These are phyloP conservation scores for Pyricularia grisea DNA, from an alignment of 2,329 filamentous ascomycete genomes.

Conservation along the genomic window DNA sequence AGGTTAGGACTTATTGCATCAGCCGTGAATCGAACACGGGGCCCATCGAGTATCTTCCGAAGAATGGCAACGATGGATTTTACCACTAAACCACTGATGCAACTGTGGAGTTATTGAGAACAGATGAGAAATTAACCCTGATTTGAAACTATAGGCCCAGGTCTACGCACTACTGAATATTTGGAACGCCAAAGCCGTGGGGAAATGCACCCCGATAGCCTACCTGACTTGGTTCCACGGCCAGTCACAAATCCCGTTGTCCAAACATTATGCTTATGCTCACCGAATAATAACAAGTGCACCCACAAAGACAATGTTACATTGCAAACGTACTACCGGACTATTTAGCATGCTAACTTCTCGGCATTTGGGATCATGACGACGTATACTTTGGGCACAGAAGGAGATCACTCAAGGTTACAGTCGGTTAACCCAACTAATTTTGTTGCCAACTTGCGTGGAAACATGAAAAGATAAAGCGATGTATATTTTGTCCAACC, in stretches of 20 bases:
- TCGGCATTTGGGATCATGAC: too few species aligned
- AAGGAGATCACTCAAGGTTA: background rate
- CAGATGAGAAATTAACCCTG: fast-evolving
- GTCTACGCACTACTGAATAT: too few species aligned
- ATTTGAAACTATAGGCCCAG: background rate
- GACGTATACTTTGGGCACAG: background rate
- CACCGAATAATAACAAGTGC: background rate
- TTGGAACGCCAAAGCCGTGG: too few species aligned
- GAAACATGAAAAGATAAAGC: background rate
- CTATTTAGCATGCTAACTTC: too few species aligned
- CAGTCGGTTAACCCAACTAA: background rate
- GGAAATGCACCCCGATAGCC: too few species aligned
- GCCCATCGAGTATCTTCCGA: background rate
- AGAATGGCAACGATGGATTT: background rate
- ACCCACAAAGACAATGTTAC: background rate
- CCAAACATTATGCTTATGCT: too few species aligned
- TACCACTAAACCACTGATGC: background rate
- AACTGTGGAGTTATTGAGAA: background rate
- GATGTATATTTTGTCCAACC: too few species aligned
- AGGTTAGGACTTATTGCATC: background rate
- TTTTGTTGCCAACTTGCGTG: too few species aligned
- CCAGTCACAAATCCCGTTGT: too few species aligned
- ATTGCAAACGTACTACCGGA: background rate
- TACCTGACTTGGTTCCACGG: too few species aligned
- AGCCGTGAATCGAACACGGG: conserved; percentile 7